These are phyloP conservation scores for Lentinula raphanica DNA, from an alignment of 768 basidiomycete genomes.

Conservation along the genomic window DNA sequence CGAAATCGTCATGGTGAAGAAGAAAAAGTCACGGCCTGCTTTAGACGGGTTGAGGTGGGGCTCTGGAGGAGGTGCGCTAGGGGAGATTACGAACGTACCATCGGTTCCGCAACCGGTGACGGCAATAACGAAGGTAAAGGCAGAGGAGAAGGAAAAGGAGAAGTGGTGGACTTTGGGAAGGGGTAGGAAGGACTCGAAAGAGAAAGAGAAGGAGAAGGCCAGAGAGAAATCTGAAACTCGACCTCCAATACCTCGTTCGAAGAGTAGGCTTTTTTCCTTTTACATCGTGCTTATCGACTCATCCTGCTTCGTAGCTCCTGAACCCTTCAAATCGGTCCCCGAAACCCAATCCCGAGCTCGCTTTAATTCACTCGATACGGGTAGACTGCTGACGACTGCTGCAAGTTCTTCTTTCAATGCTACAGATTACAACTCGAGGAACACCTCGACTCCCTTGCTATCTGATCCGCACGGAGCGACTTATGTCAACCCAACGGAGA, in stretches of 20 bases:
- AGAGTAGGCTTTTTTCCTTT: conserved; percentile 25
- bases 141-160: conserved; percentile 40
- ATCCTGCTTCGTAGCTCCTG: conserved; percentile 35
- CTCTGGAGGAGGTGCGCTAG: conserved; percentile 25
- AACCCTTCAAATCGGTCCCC: conserved; percentile 28
- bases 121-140: conserved; percentile 24
- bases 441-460: conserved; percentile 1
- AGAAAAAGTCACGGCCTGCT: conserved; percentile 61
- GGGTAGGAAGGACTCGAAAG: conserved; percentile 69
- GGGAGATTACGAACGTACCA: conserved; percentile 58
- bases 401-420: neutral
- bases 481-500: neutral
- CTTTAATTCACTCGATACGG: conserved; percentile 59
- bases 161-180: conserved; percentile 84
- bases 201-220: conserved; percentile 37
- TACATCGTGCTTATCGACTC: neutral
- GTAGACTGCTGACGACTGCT: neutral
- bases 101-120: conserved; percentile 16
- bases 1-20: conserved; percentile 71
- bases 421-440: conserved; percentile 4
- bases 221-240: conserved; percentile 18
- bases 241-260: conserved; percentile 26
- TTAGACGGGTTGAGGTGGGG: conserved; percentile 58
- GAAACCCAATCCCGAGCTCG: conserved; percentile 34
- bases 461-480: neutral